Evolutionary conservation across 2,329 filamentous ascomycete genomes (phyloP), one percentile per base, ranked within the genome.

Genomic region (Ophiostoma triangulosporum): DNA sequence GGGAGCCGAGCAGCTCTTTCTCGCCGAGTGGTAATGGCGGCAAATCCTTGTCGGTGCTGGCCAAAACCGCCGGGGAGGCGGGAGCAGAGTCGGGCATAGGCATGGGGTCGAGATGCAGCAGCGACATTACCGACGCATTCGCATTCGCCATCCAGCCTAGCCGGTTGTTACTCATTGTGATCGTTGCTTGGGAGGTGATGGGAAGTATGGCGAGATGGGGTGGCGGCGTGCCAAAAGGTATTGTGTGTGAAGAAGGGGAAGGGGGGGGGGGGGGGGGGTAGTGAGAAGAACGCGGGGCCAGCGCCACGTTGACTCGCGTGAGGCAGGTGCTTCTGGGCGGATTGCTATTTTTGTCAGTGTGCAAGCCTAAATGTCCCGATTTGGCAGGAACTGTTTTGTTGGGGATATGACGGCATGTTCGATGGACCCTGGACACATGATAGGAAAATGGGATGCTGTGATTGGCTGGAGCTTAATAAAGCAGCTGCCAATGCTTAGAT

Each of bases 71-170:
- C 17, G 51, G n/a, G 22, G 52, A 35, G n/a, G 51, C 38, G 12
- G 31, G 11, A 17, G 83, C 62, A 1, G 70, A 68, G 26, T 77
- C 84, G 33, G 40, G 33, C 43, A 95, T 87, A 0, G 89, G 90
- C 22, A 82, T 81, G 3, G 90, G 90, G 52, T 95, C 89, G 57
- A 96, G 73, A 64, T 91, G 81, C 51, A 84, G 76, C 55, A 95
- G 76, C 40, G 84, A 84, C 55, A 80, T 69, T 52, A 82, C 68
- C 35, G 80, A 80, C 61, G 75, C 74, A 57, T 72, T 68, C 43
- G 68, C 71, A 52, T 64, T 69, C 52, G 61, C 64, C 53, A 64
- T 64, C 26, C 22, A 24, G 38, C 66, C 36, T 2, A 48, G 50
- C 33, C 31, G 65, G 54, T 62, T 57, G 29, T 48, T 15, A 43